Base-by-base conservation (phyloP, 2,329 filamentous ascomycete species). In the Apiospora malaysiana region DNA sequence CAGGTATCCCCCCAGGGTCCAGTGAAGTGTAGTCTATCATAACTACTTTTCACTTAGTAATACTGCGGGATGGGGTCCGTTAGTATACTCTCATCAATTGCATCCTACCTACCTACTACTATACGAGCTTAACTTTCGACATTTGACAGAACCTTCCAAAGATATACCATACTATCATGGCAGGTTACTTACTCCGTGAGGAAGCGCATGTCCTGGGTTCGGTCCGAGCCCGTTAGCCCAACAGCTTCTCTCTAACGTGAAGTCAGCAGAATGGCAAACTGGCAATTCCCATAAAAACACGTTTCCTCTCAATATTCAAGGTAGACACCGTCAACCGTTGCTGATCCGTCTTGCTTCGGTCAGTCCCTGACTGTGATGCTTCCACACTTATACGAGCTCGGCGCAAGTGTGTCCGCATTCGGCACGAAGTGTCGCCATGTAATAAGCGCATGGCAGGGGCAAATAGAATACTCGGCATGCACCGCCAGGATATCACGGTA, bases 361-460 rank as follows among this genome's bases (percentile, higher is more conserved):
- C 32, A 42, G 40, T 42, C 4, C 42, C 42, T 16, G 42, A 16
- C 56, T 63, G 27, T 21, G 56, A 63, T 40, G 56, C 21, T 40
- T 63, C 12, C 56, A 32, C 56, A n/a, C 56, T 21, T 63, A 63
- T 63, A 40, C 32, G 56, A 40, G 56, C 56, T 63, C 32, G 56
- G 56, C 56, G 27, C 32, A 63, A 63, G 56, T n/a, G 56, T n/a
- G 18, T 40, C 27, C 56, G 56, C 56, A 63, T 63, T 63, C 56
- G 56, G 56, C 32, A 63, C 56, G 32, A 63, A 63, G 56, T 40
- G 21, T 63, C 56, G 56, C 56, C 56, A 40, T 40, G 27, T n/a
- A n/a, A 63, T 63, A 40, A 21, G 45, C 56, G 27, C 32, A 63
- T 40, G 32, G n/a, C 56, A 27, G 32, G 56, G 32, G 56, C 56